These are phyloP conservation scores for Begonia peltatifolia DNA, from an alignment of 306 rosid genomes.

Conservation along the genomic window DNA sequence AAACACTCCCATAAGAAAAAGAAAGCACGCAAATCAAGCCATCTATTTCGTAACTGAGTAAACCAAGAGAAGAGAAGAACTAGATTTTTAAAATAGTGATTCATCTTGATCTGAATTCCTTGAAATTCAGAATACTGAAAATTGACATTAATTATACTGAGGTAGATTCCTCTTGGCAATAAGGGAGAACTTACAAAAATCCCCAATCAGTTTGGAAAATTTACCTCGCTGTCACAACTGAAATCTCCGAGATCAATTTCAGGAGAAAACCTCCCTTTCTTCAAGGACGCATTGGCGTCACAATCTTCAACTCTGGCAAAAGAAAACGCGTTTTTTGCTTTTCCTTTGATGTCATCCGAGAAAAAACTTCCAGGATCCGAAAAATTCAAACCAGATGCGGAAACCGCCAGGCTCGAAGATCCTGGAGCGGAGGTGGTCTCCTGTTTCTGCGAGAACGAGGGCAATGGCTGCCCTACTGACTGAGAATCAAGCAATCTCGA, in stretches of 20 bases:
- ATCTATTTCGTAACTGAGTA: too few relatives aligned
- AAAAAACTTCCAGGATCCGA: constrained; percentile 21
- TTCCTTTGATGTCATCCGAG: constrained; percentile 10
- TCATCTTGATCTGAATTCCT: too few relatives aligned
- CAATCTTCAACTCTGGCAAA: constrained; percentile 20
- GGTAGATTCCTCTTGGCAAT: too few relatives aligned
- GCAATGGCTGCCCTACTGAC: constrained; percentile 8
- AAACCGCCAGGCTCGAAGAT: constrained; percentile 7
- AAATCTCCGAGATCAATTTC: constrained; percentile 33
- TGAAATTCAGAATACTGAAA: too few relatives aligned
- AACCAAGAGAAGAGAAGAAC: too few relatives aligned
- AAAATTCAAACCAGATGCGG: constrained; percentile 10
- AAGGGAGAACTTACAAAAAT: not conserved
- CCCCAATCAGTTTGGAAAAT: not conserved
- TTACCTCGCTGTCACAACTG: constrained; percentile 45
- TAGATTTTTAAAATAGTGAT: too few relatives aligned
- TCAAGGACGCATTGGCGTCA: constrained; percentile 18
- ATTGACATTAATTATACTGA: too few relatives aligned
- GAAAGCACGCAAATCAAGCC: too few relatives aligned
- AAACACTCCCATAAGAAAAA: not conserved
- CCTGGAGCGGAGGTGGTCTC: constrained; percentile 2
- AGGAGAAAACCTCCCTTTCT: constrained; percentile 19
- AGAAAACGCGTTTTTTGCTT: constrained; percentile 19
- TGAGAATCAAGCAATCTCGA: constrained; percentile 13
- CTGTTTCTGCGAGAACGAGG: constrained; percentile 9